These are phyloP conservation scores for Globisporangium viniferum DNA, from an alignment of 352 stramenopile species.

Conservation along the genomic window DNA sequence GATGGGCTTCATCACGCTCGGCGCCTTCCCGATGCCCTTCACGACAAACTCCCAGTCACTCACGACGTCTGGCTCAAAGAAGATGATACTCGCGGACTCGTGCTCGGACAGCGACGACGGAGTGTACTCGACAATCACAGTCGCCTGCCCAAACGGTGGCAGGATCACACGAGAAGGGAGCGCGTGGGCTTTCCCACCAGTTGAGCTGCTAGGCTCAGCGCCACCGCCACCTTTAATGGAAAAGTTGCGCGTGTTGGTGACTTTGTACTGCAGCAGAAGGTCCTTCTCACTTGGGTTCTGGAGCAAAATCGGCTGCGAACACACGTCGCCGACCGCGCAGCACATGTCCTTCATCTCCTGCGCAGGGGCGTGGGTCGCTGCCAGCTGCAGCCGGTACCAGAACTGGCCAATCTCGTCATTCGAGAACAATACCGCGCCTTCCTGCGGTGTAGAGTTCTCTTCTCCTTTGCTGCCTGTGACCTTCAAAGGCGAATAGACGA, in stretches of 20 bases:
- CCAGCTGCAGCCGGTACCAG: slow-evolving; percentile 89
- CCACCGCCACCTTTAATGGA: slow-evolving; percentile 49
- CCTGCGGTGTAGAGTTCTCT: slow-evolving; percentile 15
- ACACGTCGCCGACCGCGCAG: slow-evolving; percentile 82
- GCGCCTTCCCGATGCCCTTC: slow-evolving; percentile 67
- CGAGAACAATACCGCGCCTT: slow-evolving; percentile 87
- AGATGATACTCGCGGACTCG: slow-evolving; percentile 64
- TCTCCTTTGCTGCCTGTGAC: slow-evolving; percentile 24
- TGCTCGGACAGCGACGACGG: slow-evolving; percentile 86
- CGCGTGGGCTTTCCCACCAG: not conserved
- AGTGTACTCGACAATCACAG: slow-evolving; percentile 85
- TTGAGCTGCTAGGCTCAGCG: not conserved
- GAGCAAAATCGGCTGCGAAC: slow-evolving; percentile 71
- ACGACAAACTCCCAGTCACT: slow-evolving; percentile 90
- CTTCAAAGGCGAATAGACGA: slow-evolving; percentile 89
- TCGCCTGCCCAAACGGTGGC: slow-evolving; percentile 61
- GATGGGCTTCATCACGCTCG: slow-evolving; percentile 89
- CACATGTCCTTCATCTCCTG: slow-evolving; percentile 71
- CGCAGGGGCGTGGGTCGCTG: slow-evolving; percentile 46
- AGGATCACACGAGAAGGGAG: slow-evolving; percentile 34
- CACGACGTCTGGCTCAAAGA: slow-evolving; percentile 67
- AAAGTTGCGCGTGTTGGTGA: slow-evolving; percentile 89
- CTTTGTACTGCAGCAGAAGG: slow-evolving; percentile 60
- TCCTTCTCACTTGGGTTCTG: slow-evolving; percentile 88
- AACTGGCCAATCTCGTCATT: slow-evolving; percentile 92